Percentiles rank a stretch among this genome's conserved stretches.
phyloP scores from a whole-genome alignment of 2,329 filamentous ascomycete genomes.

The Dothidotthia symphoricarpi region DNA sequence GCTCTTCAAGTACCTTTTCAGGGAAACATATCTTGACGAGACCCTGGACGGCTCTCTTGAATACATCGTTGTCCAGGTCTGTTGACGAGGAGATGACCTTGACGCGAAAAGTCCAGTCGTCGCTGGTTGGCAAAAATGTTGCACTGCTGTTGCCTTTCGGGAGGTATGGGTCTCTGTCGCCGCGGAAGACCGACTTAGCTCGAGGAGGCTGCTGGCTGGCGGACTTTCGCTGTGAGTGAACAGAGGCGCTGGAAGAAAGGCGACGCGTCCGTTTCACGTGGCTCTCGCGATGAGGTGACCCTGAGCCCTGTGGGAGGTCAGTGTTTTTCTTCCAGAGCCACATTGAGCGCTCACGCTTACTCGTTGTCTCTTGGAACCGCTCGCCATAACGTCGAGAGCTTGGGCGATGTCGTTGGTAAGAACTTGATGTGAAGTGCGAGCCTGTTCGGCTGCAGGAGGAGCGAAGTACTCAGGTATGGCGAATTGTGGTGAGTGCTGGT shows the following conservation, averaged over 20 bases:
- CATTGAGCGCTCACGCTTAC: background rate
- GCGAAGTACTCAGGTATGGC: too few species aligned
- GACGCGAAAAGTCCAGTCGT: slow-evolving; percentile 25
- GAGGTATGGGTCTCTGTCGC: slow-evolving; percentile 2
- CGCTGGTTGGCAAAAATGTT: slow-evolving; percentile 8
- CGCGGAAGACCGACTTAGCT: slow-evolving; percentile 2
- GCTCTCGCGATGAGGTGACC: background rate
- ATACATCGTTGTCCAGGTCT: slow-evolving; percentile 15
- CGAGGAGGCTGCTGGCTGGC: background rate
- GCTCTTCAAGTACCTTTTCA: slow-evolving; percentile 18
- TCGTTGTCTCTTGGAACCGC: slow-evolving; percentile 5
- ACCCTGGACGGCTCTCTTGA: slow-evolving; percentile 25
- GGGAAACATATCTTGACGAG: slow-evolving; percentile 32
- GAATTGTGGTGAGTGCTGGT: too few species aligned
- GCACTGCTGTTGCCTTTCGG: background rate
- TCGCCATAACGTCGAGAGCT: slow-evolving; percentile 2
- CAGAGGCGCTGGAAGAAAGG: background rate
- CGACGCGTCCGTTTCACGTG: slow-evolving; percentile 4
- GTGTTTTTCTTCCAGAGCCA: too few species aligned
- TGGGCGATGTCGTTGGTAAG: too few species aligned
- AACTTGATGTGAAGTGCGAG: too few species aligned
- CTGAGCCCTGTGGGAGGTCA: too few species aligned
- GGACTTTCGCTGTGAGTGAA: background rate
- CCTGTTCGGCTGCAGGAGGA: too few species aligned
- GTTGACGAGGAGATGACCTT: slow-evolving; percentile 20